Conservation (phyloP, 2,329 filamentous ascomycete species). For the Pseudogymnoascus sp. region DNA sequence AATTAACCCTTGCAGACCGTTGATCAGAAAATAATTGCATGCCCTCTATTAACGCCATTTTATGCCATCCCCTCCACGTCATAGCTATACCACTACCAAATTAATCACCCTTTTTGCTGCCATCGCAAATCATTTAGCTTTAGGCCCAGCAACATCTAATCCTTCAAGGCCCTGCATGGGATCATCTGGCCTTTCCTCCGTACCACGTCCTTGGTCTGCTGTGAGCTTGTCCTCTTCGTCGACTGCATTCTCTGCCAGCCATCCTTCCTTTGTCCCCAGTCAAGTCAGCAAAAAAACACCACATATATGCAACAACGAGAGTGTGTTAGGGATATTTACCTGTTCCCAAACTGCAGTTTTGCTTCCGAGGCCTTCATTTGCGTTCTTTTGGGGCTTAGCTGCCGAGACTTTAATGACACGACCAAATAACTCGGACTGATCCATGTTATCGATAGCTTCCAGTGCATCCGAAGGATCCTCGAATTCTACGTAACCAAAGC, state of each 20-base stretch:
- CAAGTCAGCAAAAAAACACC: slow-evolving; percentile 18
- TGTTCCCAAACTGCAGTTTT: slow-evolving; percentile 96
- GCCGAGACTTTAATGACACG: slow-evolving; percentile 84
- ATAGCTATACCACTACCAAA: not conserved
- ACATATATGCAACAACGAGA: not conserved
- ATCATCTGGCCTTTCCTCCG: slow-evolving; percentile 57
- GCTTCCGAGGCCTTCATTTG: slow-evolving; percentile 79
- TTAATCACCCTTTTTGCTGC: not conserved
- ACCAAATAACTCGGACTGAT: slow-evolving; percentile 91
- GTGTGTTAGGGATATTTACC: slow-evolving; percentile 43
- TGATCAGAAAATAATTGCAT: slow-evolving; percentile 14
- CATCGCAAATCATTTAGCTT: slow-evolving; percentile 50
- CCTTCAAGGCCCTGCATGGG: slow-evolving; percentile 95
- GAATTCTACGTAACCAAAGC: slow-evolving; percentile 95
- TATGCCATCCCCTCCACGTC: not conserved
- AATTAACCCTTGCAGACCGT: not conserved
- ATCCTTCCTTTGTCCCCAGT: slow-evolving; percentile 63
- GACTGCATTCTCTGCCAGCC: slow-evolving; percentile 80
- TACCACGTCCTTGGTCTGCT: slow-evolving; percentile 45
- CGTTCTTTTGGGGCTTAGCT: slow-evolving; percentile 86
- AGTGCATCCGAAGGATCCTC: slow-evolving; percentile 77
- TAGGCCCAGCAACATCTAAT: slow-evolving; percentile 88
- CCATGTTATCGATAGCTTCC: slow-evolving; percentile 98
- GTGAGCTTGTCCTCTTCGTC: slow-evolving; percentile 68
- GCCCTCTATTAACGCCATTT: slow-evolving; percentile 1